phyloP scores from a whole-genome alignment of 2,329 filamentous ascomycete genomes.

The Colletotrichum lupini region DNA sequence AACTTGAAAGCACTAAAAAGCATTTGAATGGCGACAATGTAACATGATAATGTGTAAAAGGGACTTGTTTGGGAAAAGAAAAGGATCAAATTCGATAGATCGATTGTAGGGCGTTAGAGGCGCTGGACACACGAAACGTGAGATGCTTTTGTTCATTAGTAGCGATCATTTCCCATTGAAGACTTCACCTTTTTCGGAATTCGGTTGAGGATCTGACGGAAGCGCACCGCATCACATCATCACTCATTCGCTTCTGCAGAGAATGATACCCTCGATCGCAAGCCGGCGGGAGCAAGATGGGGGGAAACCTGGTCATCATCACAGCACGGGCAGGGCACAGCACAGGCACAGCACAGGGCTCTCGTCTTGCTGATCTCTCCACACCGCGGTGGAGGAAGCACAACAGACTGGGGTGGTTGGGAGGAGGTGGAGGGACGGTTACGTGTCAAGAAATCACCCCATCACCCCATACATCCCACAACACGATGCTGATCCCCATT shows the following conservation, averaged over 20 bases:
- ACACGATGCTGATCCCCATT: conserved; percentile 2
- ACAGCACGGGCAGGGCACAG: conserved; percentile 11
- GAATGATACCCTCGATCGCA: conserved; percentile 3
- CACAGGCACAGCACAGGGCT: conserved; percentile 24
- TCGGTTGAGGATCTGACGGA: background rate
- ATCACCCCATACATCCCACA: conserved; percentile 13
- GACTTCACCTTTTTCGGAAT: background rate
- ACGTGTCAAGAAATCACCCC: background rate
- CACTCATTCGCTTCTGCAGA: background rate
- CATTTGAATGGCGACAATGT: background rate
- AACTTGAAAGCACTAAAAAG: background rate
- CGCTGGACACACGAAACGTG: background rate
- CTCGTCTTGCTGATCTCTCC: conserved; percentile 12
- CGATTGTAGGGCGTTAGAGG: background rate
- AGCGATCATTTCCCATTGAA: conserved; percentile 13
- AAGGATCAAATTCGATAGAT: background rate
- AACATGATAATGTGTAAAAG: background rate
- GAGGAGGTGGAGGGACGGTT: conserved; percentile 1
- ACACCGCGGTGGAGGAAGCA: background rate
- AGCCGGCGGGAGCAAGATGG: background rate
- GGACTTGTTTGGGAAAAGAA: background rate
- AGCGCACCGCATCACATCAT: background rate
- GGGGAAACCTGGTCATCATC: background rate
- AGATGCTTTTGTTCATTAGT: background rate
- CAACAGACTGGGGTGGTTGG: background rate